A percentile compares a stretch with the other conserved stretches of the same genome.
Evolutionary conservation across 768 basidiomycete genomes (phyloP).

Genomic region (Leccinum broughii): DNA sequence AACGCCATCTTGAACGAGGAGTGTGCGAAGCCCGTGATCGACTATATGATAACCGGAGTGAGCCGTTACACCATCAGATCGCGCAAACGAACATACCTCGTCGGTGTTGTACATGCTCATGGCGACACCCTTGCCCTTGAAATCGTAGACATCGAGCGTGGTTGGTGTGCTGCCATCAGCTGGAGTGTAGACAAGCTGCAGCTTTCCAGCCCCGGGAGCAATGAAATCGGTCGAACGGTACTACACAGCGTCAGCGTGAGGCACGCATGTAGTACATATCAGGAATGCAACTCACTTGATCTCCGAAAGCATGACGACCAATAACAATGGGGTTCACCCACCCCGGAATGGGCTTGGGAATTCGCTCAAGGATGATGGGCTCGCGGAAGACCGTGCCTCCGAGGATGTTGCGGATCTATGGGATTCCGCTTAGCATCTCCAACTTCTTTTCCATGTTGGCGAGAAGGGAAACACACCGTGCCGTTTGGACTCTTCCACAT

Average conservation of each 20-base stretch:
- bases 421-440: conserved; percentile 1
- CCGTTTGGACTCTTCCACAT: conserved; percentile 99
- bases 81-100: conserved; percentile 50
- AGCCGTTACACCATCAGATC: not conserved
- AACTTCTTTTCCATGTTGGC: not conserved
- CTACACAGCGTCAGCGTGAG: conserved; percentile 37
- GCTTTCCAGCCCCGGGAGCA: conserved; percentile 88
- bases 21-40: conserved; percentile 94
- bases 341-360: conserved; percentile 93
- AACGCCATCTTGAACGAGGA: conserved; percentile 97
- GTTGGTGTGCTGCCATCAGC: conserved; percentile 67
- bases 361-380: conserved; percentile 88
- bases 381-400: conserved; percentile 99
- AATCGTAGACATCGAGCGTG: conserved; percentile 86
- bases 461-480: conserved; percentile 54
- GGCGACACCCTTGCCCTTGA: conserved; percentile 89
- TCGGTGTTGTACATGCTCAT: conserved; percentile 99
- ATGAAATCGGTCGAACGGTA: conserved; percentile 95
- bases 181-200: conserved; percentile 90
- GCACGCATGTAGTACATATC: not conserved
- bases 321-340: conserved; percentile 98
- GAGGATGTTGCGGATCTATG: conserved; percentile 92
- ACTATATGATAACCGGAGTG: conserved; percentile 42
- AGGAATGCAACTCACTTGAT: conserved; percentile 58
- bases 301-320: conserved; percentile 96